Base-by-base conservation (phyloP, 164 flowering plant species). In the Protea cynaroides region DNA sequence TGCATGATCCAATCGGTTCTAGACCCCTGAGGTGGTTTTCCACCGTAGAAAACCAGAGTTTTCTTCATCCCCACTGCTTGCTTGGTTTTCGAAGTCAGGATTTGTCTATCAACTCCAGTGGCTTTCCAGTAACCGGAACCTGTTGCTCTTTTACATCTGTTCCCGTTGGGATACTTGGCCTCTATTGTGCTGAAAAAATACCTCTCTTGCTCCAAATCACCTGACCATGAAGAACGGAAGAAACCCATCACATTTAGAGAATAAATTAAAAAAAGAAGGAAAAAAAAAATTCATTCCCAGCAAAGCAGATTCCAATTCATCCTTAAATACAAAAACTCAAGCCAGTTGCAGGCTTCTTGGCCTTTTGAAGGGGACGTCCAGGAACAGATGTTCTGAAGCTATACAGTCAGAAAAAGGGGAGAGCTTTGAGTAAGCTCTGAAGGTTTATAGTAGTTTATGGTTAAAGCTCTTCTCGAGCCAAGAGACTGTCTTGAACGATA, bases 1-100 rank as follows among this genome's bases (percentile, higher is more conserved):
- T 91, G 93, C 96, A 91, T 86, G 79, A 85, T 47, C 96, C 96
- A 91, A 50, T 81, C 78, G 25, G 93, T 87, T 68, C 77, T 76
- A 22, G 71, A 25, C 15, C 83, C 83, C 50, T 71, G 65, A 1
- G 82, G 74, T 49, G 81, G 69, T 73, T 85, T 86, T 17, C 90
- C 91, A 63, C 49, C 72, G 68, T 83, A 79, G 70, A 85, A 91
- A 25, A 84, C 96, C 8, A 84, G 67, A 13, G 86, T 83, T 67
- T 82, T 91, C 67, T 75, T 86, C 77, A 84, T 74, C 52, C 92
- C 97, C 25, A 80, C 72, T 0, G 65, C 60, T 49, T 73, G 75
- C 44, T 58, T 73, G 56, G 64, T 74, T 44, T 62, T 75, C 2
- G 81, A 65, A 11, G 77, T 69, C 9, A 62, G 56, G 23, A 88